Evolutionary conservation across 148 eudicot genomes (phyloP), one percentile per base, ranked within the genome.

Genomic region (Chenopodium suecicum): DNA sequence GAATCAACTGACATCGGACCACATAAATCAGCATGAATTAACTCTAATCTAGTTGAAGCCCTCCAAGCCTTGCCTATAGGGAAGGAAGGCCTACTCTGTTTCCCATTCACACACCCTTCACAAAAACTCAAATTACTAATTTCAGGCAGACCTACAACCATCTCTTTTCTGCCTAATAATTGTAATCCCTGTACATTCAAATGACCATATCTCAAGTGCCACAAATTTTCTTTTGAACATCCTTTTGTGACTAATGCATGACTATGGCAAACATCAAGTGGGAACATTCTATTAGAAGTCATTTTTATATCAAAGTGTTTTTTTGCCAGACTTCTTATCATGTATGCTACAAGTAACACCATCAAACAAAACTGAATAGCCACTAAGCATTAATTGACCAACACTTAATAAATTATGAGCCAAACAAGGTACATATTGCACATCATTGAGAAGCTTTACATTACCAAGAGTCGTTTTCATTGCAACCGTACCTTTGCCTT

Each of bases 1-100:
- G 75, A 79, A 69, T 79, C 44, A 54, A 44, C 37, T 65, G 20
- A 9, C 70, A 64, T 77, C 10, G n/a, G 62, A 54, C 68, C 52
- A 34, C 70, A 63, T 41, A 77, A 63, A 23, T 77, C 79, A 63
- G 52, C 54, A 48, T 48, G 13, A 32, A 32, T 32, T 32, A 32
- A 32, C 34, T 32, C 34, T 32, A 32, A 1, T 2, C 34, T 32
- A 32, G 4, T 32, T 32, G 34, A 32, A 32, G 34, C 34, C 34
- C 34, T 32, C 34, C 34, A 32, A 1, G 34, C 34, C 34, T 32
- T 32, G 34, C 34, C 34, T 32, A 32, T 1, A 32, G 34, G 34
- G 2, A 32, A 32, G 3, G 34, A 32, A 32, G 34, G 34, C 34
- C 34, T 32, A 32, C 34, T 32, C 3, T 32, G 34, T 32, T 32